Conservation (phyloP, 2,329 filamentous ascomycete species). For the Neocucurbitaria cava region DNA sequence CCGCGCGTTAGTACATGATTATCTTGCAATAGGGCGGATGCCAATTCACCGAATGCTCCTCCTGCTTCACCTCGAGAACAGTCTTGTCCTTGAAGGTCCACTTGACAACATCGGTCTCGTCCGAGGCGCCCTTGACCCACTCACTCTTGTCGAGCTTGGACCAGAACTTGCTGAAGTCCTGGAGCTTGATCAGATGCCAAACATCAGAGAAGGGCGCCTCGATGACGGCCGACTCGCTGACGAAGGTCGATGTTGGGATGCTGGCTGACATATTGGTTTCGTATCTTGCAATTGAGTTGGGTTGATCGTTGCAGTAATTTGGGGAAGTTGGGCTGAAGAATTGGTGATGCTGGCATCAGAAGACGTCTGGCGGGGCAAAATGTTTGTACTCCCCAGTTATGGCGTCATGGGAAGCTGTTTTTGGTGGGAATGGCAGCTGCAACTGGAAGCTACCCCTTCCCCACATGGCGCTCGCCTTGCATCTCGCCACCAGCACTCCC, state of each 20-base stretch:
- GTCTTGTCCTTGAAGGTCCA: constrained; percentile 76
- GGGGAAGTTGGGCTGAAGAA: not conserved
- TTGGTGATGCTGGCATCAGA: constrained; percentile 8
- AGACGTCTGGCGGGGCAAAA: constrained; percentile 26
- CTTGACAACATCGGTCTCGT: constrained; percentile 72
- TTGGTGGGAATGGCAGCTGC: not conserved
- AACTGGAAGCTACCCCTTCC: constrained; percentile 36
- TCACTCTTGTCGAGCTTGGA: constrained; percentile 67
- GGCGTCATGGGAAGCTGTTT: constrained; percentile 19
- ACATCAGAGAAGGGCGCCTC: constrained; percentile 69
- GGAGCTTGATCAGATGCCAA: constrained; percentile 78
- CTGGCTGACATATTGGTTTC: constrained; percentile 29
- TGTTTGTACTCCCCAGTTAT: constrained; percentile 15
- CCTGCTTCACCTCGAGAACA: constrained; percentile 74
- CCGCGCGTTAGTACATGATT: not conserved
- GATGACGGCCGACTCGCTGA: constrained; percentile 72
- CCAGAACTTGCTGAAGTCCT: constrained; percentile 73
- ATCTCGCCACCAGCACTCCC: constrained; percentile 18
- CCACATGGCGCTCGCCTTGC: constrained; percentile 19
- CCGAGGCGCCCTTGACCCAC: constrained; percentile 66
- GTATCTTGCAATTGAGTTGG: not conserved
- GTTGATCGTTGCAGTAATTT: constrained; percentile 9
- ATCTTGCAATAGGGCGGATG: not conserved
- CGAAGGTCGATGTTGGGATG: constrained; percentile 72
- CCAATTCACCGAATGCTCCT: constrained; percentile 71